Evolutionary conservation across 2,329 filamentous ascomycete species (phyloP), one percentile per base, ranked within the genome.

Genomic region (Bertia moriformis): DNA sequence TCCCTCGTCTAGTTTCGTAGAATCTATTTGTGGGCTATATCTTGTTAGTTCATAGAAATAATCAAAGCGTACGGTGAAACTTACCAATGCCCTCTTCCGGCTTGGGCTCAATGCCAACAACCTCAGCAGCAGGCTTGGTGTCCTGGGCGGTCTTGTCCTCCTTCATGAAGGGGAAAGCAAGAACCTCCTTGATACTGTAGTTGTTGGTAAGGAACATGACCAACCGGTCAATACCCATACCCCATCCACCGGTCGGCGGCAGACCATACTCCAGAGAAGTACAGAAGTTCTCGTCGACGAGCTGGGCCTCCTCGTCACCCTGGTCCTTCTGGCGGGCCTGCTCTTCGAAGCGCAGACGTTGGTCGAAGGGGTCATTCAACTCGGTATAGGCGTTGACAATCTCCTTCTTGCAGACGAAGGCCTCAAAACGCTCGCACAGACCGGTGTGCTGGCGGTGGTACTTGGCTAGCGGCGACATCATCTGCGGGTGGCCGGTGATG

Each of bases 91-190:
- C 38, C 20, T 38, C 59, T 58, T 56, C 61, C 60, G 59, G 40
- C n/a, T 33, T 14, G 19, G 47, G 45, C n/a, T 38, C 40, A 35
- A 51, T 49, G 15, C 46, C 49, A 5, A 48, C 49, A 14, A 51
- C 44, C 44, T 52, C 50, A 1, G 47, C 43, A 17, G 32, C 32
- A 35, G 32, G 10, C 32, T 35, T 35, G 15, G 15, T 18, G 10
- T 35, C 32, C 17, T 7, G 10, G 10, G 32, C 32, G 12, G 10
- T 35, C 46, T 69, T 64, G 52, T 89, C 83, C 38, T 89, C 83
- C 75, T 93, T 94, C 85, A 98, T 94, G 65, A 95, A 89, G 10
- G 91, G 91, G 76, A 98, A 98, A 5, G 89, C 78, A 45, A 96
- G 65, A 3, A 96, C 89, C 63, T 98, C 91, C 63, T 91, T 88